Evolutionary conservation across 2,329 filamentous ascomycete species (phyloP), one percentile per base, ranked within the genome.

Genomic region (Aureobasidium mangrovei): DNA sequence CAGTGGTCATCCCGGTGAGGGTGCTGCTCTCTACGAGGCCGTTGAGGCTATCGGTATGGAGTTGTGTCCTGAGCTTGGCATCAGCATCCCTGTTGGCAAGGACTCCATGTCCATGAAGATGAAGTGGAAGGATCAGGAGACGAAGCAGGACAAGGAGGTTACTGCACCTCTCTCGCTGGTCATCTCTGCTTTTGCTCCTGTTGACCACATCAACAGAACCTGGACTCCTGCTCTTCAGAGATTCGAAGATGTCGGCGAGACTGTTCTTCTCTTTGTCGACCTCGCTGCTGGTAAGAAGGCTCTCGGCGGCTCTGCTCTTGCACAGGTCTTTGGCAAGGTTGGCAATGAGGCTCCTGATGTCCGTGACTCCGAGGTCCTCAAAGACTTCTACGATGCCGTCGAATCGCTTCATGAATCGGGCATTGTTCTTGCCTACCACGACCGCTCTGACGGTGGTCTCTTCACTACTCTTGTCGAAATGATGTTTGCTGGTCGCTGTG

Each of bases 41-140:
- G 93, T 96, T 2, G 81, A 95, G 67, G 90, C 91, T 7, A 90
- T 96, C 56, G 91, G 91, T 46, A 85, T 95, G 81, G 86, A 95
- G 45, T 77, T 98, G 7, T 98, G 93, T 70, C 90, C 90, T 2
- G 78, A 86, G 62, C 78, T 97, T n/a, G 89, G 88, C 33, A 83
- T 98, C 58, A 89, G 86, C 55, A 97, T 98, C 57, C 93, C 93
- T 3, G 93, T 97, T 7, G 93, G 93, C 54, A 97, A 98, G 72
- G 93, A 98, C 69, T 97, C 91, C 0, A 95, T 94, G 71, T 96
- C 91, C 2, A 97, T 98, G 93, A 96, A 96, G 77, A 91, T 94
- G 64, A 89, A 89, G 54, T 97, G 93, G 93, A 86, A 83, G 65
- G 86, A 91, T 61, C 74, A 76, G 58, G 74, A 79, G 55, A 80